phyloP scores from a whole-genome alignment of 441 rosid genomes.

The Syzygium syzygioides region DNA sequence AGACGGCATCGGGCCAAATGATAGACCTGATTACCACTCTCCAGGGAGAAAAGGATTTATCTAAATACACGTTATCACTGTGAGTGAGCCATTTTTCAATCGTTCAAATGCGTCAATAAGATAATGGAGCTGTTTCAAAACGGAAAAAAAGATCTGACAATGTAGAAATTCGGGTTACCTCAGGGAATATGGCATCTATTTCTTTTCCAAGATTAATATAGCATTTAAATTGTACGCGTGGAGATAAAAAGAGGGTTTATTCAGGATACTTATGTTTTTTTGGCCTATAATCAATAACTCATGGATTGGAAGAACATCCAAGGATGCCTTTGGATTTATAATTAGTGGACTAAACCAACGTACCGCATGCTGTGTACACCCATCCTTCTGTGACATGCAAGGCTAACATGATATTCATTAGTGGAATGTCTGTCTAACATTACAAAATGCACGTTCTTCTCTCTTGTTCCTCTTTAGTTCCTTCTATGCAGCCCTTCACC shows the following conservation, averaged over 20 bases:
- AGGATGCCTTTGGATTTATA: background rate
- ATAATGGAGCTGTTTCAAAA: background rate
- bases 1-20: constrained; percentile 92
- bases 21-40: constrained; percentile 82
- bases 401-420: background rate
- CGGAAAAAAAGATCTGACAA: background rate
- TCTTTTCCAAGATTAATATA: background rate
- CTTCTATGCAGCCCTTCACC: background rate
- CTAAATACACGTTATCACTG: constrained; percentile 64
- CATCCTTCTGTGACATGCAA: background rate
- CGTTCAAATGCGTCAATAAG: background rate
- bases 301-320: background rate
- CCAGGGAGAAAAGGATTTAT: constrained; percentile 79
- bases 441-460: background rate
- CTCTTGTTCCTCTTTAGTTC: background rate
- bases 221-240: background rate
- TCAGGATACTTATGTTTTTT: background rate
- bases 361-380: background rate
- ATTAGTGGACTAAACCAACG: background rate
- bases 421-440: background rate
- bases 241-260: background rate
- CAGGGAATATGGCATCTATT: background rate
- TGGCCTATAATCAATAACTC: background rate
- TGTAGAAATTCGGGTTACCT: background rate
- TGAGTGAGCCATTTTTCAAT: constrained; percentile 27